These are phyloP conservation scores for Vaccinium vitisidaea DNA, from an alignment of 148 eudicot species.

Conservation along the genomic window DNA sequence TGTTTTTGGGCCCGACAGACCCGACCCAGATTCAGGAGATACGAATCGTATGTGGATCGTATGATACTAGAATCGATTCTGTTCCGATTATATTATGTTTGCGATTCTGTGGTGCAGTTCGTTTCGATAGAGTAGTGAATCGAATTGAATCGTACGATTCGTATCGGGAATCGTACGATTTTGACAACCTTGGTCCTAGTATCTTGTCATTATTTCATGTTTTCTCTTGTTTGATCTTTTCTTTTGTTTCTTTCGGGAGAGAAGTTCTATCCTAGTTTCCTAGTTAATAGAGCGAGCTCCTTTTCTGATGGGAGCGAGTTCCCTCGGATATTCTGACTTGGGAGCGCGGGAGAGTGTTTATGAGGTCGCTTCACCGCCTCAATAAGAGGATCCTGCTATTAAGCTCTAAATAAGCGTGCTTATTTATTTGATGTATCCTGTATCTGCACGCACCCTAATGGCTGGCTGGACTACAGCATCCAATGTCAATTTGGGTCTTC, in stretches of 20 bases:
- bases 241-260: neutral
- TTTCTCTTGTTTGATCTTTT: neutral
- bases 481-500: too few species aligned
- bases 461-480: neutral
- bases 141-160: too few species aligned
- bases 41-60: too few species aligned
- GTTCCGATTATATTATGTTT: too few species aligned
- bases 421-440: neutral
- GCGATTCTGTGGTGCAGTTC: too few species aligned
- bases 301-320: neutral
- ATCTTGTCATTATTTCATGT: neutral
- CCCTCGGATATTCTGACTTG: neutral
- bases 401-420: neutral
- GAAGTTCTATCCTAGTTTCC: neutral
- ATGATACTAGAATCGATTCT: too few species aligned
- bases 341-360: neutral
- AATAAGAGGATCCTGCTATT: neutral
- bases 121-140: too few species aligned
- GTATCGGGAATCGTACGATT: too few species aligned
- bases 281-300: neutral
- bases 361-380: neutral
- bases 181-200: neutral
- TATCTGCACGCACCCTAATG: neutral
- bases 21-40: too few species aligned
- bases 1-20: too few species aligned